Conservation (phyloP, 176 grass and related monocot genomes). For the Dactylis glomerata region DNA sequence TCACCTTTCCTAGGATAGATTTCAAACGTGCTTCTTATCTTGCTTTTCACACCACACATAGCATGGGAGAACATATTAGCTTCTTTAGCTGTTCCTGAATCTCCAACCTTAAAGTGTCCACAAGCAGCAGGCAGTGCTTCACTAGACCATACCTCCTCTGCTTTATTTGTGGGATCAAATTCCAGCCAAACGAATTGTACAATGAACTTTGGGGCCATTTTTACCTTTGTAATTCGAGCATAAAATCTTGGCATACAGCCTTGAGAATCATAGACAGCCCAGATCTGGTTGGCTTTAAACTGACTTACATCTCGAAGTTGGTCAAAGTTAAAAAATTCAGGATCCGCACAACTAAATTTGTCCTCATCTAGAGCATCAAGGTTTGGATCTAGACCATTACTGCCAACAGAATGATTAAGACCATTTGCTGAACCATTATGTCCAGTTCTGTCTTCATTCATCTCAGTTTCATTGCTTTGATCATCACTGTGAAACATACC, state of each 20-base stretch:
- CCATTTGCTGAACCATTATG: conserved; percentile 6
- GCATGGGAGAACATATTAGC: conserved; percentile 65
- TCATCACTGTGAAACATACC: conserved; percentile 21
- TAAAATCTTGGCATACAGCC: conserved; percentile 76
- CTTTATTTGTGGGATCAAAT: conserved; percentile 42
- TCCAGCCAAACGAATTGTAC: conserved; percentile 69
- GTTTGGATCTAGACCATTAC: conserved; percentile 15
- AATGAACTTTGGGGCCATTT: conserved; percentile 38
- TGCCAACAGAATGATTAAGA: conserved; percentile 34
- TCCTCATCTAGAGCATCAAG: conserved; percentile 19
- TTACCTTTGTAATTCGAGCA: conserved; percentile 63
- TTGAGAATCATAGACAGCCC: conserved; percentile 66
- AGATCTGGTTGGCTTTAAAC: conserved; percentile 61
- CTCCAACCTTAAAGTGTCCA: conserved; percentile 60
- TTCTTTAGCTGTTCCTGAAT: conserved; percentile 33
- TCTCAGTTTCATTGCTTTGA: conserved; percentile 10
- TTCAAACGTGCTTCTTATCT: conserved; percentile 41
- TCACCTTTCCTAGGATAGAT: conserved; percentile 83
- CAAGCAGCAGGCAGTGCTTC: conserved; percentile 63
- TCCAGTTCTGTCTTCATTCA: conserved; percentile 17
- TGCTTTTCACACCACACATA: conserved; percentile 42
- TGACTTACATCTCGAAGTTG: conserved; percentile 44
- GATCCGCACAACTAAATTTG: conserved; percentile 27
- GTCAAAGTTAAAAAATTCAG: conserved; percentile 70
- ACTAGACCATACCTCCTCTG: conserved; percentile 42